phyloP scores from a whole-genome alignment of 2,329 filamentous ascomycete genomes.

The Anisogramma anomala region DNA sequence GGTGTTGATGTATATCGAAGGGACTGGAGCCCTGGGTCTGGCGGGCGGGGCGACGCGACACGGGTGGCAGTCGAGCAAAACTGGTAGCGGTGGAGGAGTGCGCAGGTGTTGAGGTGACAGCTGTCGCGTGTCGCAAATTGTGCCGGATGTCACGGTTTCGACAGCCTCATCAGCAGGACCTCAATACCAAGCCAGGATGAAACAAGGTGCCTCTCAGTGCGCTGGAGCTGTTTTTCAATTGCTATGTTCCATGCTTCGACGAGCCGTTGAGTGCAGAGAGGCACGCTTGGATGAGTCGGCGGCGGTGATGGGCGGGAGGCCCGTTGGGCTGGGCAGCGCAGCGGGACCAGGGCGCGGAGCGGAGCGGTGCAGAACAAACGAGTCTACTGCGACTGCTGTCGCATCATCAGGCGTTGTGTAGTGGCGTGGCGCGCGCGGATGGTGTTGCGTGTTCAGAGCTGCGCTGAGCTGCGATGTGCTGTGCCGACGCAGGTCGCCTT shows the following conservation, averaged over 20 bases:
- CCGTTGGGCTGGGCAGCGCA: constrained; percentile 1
- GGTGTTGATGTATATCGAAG: neutral
- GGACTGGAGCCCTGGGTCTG: neutral
- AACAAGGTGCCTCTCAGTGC: neutral
- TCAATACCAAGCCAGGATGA: neutral
- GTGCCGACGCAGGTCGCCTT: neutral
- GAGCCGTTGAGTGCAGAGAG: neutral
- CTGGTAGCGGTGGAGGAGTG: no score
- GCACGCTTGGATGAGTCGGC: neutral
- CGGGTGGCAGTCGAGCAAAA: no score
- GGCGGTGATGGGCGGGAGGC: neutral
- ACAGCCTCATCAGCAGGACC: no score
- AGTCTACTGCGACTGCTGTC: neutral
- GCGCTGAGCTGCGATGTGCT: neutral
- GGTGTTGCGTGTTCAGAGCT: neutral
- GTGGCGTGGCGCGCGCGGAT: neutral
- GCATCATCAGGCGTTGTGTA: neutral
- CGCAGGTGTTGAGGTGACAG: neutral
- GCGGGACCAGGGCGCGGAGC: neutral
- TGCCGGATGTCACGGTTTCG: neutral
- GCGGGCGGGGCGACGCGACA: no score
- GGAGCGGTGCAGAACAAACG: no score
- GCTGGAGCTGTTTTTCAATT: constrained; percentile 1
- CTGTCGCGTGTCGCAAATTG: constrained; percentile 11
- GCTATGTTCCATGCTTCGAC: constrained; percentile 8